Conservation (phyloP, 2,329 filamentous ascomycete species). For the Neofusicoccum sp. region DNA sequence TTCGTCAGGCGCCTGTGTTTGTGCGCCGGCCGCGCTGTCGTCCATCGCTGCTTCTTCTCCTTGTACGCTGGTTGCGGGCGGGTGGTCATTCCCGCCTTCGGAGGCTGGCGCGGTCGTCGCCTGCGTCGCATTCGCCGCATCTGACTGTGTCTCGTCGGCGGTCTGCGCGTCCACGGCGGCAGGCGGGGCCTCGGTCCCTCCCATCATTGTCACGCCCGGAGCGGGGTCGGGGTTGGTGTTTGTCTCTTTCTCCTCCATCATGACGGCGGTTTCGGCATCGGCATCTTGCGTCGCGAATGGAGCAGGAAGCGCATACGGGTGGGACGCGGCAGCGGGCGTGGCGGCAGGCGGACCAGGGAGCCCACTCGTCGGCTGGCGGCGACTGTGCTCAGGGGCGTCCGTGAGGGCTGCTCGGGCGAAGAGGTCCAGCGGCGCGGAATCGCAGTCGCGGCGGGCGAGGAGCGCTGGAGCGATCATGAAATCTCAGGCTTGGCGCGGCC, state of each 20-base stretch:
- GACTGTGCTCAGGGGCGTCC: background rate
- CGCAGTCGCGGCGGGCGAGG: conserved; percentile 3
- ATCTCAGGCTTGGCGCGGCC: conserved; percentile 3
- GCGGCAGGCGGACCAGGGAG: background rate
- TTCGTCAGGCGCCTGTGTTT: conserved; percentile 8
- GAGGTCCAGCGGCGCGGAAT: background rate
- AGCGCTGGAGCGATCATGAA: conserved; percentile 13
- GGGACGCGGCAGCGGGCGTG: background rate
- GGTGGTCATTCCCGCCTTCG: background rate
- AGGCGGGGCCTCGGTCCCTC: background rate
- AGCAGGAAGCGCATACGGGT: conserved; percentile 14
- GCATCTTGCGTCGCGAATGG: conserved; percentile 19
- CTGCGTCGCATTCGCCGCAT: background rate
- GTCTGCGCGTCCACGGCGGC: background rate
- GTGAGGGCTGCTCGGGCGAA: background rate
- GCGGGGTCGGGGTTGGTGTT: background rate
- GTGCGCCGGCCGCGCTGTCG: conserved; percentile 2
- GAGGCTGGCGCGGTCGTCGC: conserved; percentile 4
- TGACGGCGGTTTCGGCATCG: conserved; percentile 19
- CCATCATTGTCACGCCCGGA: conserved; percentile 4
- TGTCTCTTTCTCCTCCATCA: conserved; percentile 19
- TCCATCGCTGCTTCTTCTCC: background rate
- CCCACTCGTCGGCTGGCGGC: background rate
- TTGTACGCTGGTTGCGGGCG: background rate
- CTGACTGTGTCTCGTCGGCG: background rate